A percentile compares a stretch with the other conserved stretches of the same genome.
These are phyloP conservation scores for Moesziomyces antarcticus DNA, from an alignment of 1,284 basidiomycete genomes.

Conservation along the genomic window DNA sequence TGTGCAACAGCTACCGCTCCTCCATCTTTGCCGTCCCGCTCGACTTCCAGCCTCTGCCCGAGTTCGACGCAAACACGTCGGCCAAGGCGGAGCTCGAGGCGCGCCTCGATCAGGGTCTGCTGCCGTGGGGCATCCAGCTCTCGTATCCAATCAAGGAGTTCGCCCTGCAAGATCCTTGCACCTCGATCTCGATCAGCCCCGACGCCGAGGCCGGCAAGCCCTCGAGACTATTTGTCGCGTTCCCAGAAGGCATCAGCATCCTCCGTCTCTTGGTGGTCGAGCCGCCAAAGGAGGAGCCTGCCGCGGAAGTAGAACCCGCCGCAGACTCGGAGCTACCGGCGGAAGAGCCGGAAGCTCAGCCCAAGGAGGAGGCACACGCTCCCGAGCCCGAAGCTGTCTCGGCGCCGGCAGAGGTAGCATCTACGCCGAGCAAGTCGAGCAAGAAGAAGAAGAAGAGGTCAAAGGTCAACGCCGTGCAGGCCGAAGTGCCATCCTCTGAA, in stretches of 20 bases:
- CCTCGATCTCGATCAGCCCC: slow-evolving; percentile 14
- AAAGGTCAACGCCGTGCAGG: background rate
- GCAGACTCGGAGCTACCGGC: background rate
- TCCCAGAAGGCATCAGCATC: slow-evolving; percentile 29
- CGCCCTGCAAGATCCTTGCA: slow-evolving; percentile 32
- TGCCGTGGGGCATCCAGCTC: slow-evolving; percentile 28
- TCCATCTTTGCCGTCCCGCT: slow-evolving; percentile 37
- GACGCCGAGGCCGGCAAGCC: slow-evolving; percentile 1
- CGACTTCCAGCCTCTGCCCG: slow-evolving; percentile 18
- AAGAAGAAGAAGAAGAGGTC: slow-evolving; percentile 35
- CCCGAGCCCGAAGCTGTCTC: slow-evolving; percentile 1
- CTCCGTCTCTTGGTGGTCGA: slow-evolving; percentile 3
- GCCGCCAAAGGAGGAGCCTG: background rate
- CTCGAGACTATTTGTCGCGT: slow-evolving; percentile 21
- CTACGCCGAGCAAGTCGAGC: slow-evolving; percentile 12
- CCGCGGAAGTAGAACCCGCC: background rate
- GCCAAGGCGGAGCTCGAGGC: background rate
- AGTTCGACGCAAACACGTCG: background rate
- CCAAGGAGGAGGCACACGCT: background rate
- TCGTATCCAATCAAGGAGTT: slow-evolving; percentile 27
- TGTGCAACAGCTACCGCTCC: slow-evolving; percentile 39
- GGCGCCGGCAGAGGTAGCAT: background rate
- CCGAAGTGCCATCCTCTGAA: background rate
- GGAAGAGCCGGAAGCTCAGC: background rate
- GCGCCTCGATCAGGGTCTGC: slow-evolving; percentile 6